Percentiles rank a stretch among this genome's conserved stretches.
These are phyloP conservation scores for Oenanthe sinensis DNA, from an alignment of 129 eudicot genomes.

Conservation along the genomic window DNA sequence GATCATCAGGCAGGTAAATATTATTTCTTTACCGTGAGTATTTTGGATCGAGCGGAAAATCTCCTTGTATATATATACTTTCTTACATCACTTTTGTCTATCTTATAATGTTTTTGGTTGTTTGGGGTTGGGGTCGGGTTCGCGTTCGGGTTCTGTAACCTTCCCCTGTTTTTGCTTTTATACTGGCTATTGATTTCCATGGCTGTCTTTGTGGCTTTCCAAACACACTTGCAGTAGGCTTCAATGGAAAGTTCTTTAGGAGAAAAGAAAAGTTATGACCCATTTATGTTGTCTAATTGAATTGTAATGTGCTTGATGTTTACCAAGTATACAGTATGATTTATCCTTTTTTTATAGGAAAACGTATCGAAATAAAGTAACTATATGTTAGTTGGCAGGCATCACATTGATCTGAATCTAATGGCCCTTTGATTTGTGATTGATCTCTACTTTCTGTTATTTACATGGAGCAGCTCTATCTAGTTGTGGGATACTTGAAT, in stretches of 20 bases:
- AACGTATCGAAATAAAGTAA: background rate
- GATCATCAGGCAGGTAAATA: background rate
- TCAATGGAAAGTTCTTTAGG: background rate
- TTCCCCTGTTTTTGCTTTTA: background rate
- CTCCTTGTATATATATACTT: background rate
- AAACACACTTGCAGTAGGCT: background rate
- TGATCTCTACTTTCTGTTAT: background rate
- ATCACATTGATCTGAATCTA: background rate
- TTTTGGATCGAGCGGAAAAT: background rate
- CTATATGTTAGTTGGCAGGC: background rate
- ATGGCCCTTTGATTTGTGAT: background rate
- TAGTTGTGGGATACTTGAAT: constrained; percentile 9
- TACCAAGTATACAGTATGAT: too few species aligned
- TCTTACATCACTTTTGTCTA: background rate
- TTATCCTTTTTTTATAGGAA: background rate
- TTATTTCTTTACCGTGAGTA: background rate
- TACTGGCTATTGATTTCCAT: background rate
- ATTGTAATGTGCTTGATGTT: too few species aligned
- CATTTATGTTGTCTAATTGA: too few species aligned
- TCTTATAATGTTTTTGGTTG: background rate
- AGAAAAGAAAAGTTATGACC: background rate
- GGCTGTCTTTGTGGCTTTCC: background rate
- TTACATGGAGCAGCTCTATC: background rate
- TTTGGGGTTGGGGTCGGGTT: background rate
- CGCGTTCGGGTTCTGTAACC: background rate